Conservation (phyloP, 1,139 yeast species). For the Yamadazyma diospyri region DNA sequence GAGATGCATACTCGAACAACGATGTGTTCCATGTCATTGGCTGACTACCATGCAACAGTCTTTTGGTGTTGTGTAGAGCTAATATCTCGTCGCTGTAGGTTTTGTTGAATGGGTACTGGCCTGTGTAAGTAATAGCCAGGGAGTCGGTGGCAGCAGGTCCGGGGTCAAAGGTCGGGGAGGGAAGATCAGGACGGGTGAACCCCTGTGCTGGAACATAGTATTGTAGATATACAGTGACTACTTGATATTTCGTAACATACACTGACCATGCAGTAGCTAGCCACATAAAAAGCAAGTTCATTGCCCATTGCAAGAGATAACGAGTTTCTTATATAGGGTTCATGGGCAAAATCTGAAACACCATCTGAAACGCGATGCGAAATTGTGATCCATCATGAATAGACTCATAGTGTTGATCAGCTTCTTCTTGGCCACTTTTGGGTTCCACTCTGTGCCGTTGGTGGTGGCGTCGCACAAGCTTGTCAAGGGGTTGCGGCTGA, state of each 20-base stretch:
- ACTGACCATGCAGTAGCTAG: not conserved
- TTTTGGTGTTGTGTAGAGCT: conserved; percentile 25
- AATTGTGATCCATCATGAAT: too few species aligned
- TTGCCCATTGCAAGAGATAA: too few species aligned
- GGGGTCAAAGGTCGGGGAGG: conserved; percentile 4
- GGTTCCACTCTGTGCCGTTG: conserved; percentile 23
- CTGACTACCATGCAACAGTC: conserved; percentile 28
- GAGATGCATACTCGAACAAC: conserved; percentile 27
- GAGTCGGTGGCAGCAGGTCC: conserved; percentile 2
- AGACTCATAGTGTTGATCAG: not conserved
- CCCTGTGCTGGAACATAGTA: conserved; percentile 6
- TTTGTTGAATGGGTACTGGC: conserved; percentile 15
- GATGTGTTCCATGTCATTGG: conserved; percentile 29
- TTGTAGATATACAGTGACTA: conserved; percentile 14
- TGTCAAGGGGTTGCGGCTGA: conserved; percentile 29
- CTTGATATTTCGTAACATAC: conserved; percentile 16
- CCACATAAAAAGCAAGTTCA: too few species aligned
- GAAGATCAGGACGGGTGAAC: too few species aligned
- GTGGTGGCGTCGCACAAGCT: conserved; percentile 42
- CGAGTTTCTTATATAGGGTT: too few species aligned
- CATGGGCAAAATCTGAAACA: not conserved
- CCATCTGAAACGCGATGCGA: conserved; percentile 8
- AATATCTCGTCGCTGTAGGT: conserved; percentile 26
- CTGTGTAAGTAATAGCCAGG: conserved; percentile 9
- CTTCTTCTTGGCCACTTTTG: not conserved